A percentile compares a stretch with the other conserved stretches of the same genome.
phyloP scores from a whole-genome alignment of 768 basidiomycete genomes.

The Suillus subaureus region DNA sequence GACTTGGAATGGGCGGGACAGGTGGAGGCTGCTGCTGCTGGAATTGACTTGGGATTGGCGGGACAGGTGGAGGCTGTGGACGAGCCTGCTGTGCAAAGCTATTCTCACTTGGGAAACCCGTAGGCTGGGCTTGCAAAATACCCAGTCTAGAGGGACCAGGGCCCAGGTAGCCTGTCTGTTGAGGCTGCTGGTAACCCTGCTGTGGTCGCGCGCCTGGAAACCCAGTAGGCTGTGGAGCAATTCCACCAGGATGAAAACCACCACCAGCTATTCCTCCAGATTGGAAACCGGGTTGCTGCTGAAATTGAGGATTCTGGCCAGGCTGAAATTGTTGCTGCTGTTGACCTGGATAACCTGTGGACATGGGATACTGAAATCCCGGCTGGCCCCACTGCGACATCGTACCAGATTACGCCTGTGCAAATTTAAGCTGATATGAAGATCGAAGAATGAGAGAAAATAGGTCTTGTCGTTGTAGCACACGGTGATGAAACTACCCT shows the following conservation, averaged over 20 bases:
- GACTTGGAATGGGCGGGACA: too few relatives aligned
- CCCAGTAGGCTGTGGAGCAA: conserved; percentile 67
- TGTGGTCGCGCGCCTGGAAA: conserved; percentile 39
- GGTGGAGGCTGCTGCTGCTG: too few relatives aligned
- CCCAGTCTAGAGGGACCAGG: conserved; percentile 30
- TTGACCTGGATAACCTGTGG: conserved; percentile 60
- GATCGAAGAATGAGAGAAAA: conserved; percentile 6
- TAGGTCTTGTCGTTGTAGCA: conserved; percentile 8
- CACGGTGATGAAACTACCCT: conserved; percentile 4
- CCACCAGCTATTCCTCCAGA: conserved; percentile 33
- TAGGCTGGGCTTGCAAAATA: conserved; percentile 54
- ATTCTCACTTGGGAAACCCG: conserved; percentile 47
- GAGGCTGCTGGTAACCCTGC: conserved; percentile 20
- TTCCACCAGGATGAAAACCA: conserved; percentile 33
- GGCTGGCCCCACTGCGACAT: conserved; percentile 84
- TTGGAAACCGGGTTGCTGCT: conserved; percentile 39
- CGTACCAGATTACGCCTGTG: conserved; percentile 19
- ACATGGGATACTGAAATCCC: conserved; percentile 73
- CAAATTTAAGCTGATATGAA: neutral
- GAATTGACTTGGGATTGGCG: conserved; percentile 63
- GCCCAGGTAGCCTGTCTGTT: conserved; percentile 48
- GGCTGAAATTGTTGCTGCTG: conserved; percentile 51
- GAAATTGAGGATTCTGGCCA: conserved; percentile 43
- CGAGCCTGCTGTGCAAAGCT: conserved; percentile 40
- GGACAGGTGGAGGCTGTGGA: conserved; percentile 60